Conservation (phyloP, 495 filamentous ascomycete species). For the Penicillium coprophilum region DNA sequence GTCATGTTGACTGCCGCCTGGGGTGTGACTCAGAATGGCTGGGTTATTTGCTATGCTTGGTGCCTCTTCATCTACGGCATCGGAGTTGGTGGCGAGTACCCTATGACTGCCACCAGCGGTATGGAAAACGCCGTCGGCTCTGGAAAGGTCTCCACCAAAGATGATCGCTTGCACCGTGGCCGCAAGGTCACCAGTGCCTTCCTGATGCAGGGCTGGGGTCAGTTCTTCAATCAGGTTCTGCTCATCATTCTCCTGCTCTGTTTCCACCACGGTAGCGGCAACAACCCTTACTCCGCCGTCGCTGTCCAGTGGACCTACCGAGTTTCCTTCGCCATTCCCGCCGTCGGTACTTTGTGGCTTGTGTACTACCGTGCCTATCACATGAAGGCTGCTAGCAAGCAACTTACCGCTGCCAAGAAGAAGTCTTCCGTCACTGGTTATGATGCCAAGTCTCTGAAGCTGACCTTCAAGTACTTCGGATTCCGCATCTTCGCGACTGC, state of each 20-base stretch:
- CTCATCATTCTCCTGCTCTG: constrained; percentile 78
- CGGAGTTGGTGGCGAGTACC: constrained; percentile 91
- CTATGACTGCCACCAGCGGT: constrained; percentile 91
- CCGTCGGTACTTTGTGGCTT: constrained; percentile 86
- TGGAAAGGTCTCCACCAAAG: constrained; percentile 80
- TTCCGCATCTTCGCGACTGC: constrained; percentile 81
- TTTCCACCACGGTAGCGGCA: constrained; percentile 72
- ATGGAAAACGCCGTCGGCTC: constrained; percentile 89
- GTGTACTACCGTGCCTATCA: constrained; percentile 87
- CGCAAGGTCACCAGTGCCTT: constrained; percentile 91
- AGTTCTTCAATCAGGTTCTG: constrained; percentile 84
- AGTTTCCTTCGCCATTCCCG: constrained; percentile 79
- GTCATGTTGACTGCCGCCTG: constrained; percentile 84
- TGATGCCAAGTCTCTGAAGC: constrained; percentile 71
- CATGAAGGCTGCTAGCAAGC: constrained; percentile 75
- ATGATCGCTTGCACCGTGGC: constrained; percentile 89
- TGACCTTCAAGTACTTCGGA: constrained; percentile 77
- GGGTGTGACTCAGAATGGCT: constrained; percentile 79
- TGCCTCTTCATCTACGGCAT: constrained; percentile 87
- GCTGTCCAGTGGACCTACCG: constrained; percentile 83
- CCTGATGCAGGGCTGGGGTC: constrained; percentile 96
- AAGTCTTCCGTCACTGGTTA: constrained; percentile 84
- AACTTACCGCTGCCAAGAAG: constrained; percentile 74
- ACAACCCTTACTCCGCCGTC: constrained; percentile 68
- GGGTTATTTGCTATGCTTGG: constrained; percentile 92